Base-by-base conservation (phyloP, 2,329 filamentous ascomycete species). In the Trichoderma simmonsii region DNA sequence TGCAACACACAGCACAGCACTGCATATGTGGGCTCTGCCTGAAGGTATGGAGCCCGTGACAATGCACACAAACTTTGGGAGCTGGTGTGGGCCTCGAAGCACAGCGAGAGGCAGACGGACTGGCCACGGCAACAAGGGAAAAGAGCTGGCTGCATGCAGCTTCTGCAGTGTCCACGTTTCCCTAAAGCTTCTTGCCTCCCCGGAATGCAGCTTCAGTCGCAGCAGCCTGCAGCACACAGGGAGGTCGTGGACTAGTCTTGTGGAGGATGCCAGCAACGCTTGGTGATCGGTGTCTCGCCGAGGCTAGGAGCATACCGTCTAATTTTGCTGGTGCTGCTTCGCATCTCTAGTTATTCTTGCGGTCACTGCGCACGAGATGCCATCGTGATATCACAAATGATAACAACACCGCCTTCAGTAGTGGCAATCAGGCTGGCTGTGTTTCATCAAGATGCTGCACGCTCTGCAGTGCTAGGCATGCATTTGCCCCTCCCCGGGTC, bases 311-410 rank as follows among this genome's bases (percentile, higher is more conserved):
- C 70, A 71, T 67, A 71, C 63, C 63, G 70, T 71, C 54, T 71
- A 66, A 65, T 71, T 66, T 71, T 66, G 63, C 70, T 71, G 61
- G 61, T 60, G 36, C 51, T 60, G 51, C 51, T 28, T 57, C 15
- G 63, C 28, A 5, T 68, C 70, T 48, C 62, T 67, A 67, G 70
- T 60, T 59, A 67, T 71, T 71, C 63, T 71, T 66, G 70, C 70
- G 70, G 68, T 70, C 68, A 70, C 68, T 64, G 59, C 11, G 14
- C 24, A 26, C 15, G 14, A 69, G 66, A 63, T 64, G 43, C 24
- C 59, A 70, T 63, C 59, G 43, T 60, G 54, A 54, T 71, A 71
- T 71, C 70, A 66, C 56, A 66, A 67, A 71, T 71, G 70, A 71
- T 57, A 66, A n/a, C 70, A 71, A 60, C 70, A 71, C 70, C 70